Base-by-base conservation (phyloP, 768 basidiomycete species). In the Amanita jacksonii region DNA sequence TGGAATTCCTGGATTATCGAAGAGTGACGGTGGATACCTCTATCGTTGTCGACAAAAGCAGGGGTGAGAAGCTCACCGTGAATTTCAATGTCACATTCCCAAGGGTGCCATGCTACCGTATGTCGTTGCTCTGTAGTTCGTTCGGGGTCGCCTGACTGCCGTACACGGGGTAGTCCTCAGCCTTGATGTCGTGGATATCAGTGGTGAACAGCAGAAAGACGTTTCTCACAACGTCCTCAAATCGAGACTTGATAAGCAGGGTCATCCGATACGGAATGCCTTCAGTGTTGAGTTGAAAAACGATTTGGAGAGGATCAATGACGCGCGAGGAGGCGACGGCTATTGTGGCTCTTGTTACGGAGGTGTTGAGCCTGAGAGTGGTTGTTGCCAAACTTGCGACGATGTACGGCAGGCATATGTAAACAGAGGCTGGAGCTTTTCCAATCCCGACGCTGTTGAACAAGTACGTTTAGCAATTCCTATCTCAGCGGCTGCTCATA, bases 341-440 rank as follows among this genome's bases (percentile, higher is more conserved):
- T 93, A 90, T 59, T 98, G 94, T 64, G 96, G 96, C 3, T 94
- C 91, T 4, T 99, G 96, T 64, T 99, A 87, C 52, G 96, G 96
- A 46, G 96, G 90, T 45, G 51, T 76, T 19, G 76, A 73, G 41
- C 84, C 90, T 2, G 70, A 68, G 35, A 63, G 62, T 57, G 92
- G 91, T 4, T 99, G 96, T 63, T 99, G 96, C 64, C 89, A 99
- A 59, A 82, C 81, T 34, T 99, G 96, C 61, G 96, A 99, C 57
- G 85, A 91, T 0, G 96, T 99, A 19, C 77, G 96, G 33, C 74
- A 82, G 60, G 72, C 90, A 23, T 99, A 99, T 65, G 73, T 88
- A 22, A 76, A 83, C 59, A 81, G 85, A 52, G 96, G 94, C 16
- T 99, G 96, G 96, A 92, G 86, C 61, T 99, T 98, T 61, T 66